Conservation (phyloP, 1,284 basidiomycete species). For the Boletus chippewaensis region DNA sequence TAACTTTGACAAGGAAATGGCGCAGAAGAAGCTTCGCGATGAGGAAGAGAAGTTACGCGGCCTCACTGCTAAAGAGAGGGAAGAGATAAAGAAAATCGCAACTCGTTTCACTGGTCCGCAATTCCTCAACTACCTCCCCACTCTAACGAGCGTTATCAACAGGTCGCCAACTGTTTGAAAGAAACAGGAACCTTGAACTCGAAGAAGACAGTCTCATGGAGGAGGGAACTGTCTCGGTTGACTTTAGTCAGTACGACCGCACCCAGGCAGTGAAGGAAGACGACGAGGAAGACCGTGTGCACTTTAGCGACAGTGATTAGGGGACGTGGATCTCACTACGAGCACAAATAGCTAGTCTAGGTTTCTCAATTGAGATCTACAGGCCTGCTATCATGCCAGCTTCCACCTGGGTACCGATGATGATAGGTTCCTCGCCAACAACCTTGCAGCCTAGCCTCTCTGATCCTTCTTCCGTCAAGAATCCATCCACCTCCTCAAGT, state of each 20-base stretch:
- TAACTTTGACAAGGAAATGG: slow-evolving; percentile 68
- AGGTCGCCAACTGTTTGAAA: slow-evolving; percentile 89
- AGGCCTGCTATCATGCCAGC: slow-evolving; percentile 40
- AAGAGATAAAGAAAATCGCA: slow-evolving; percentile 71
- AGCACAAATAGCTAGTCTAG: slow-evolving; percentile 12
- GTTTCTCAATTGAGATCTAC: slow-evolving; percentile 22
- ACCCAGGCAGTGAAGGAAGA: slow-evolving; percentile 52
- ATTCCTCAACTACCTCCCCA: slow-evolving; percentile 4
- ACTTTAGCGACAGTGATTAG: slow-evolving; percentile 80
- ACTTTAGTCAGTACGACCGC: slow-evolving; percentile 82
- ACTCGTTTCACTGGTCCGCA: slow-evolving; percentile 65
- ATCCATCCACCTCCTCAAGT: slow-evolving; percentile 49
- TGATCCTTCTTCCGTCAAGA: slow-evolving; percentile 44
- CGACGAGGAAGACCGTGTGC: slow-evolving; percentile 54
- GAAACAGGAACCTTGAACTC: slow-evolving; percentile 58
- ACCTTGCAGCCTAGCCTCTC: slow-evolving; percentile 40
- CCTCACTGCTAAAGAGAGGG: slow-evolving; percentile 78
- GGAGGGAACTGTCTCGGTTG: slow-evolving; percentile 80
- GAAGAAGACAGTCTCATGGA: slow-evolving; percentile 73
- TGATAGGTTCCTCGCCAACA: slow-evolving; percentile 33
- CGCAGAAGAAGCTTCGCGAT: slow-evolving; percentile 52
- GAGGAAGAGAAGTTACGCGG: slow-evolving; percentile 81
- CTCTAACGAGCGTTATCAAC: slow-evolving; percentile 8
- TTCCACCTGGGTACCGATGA: slow-evolving; percentile 36
- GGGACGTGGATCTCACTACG: slow-evolving; percentile 2